These are phyloP conservation scores for Phytophthora sansomeana DNA, from an alignment of 352 stramenopile genomes.

Conservation along the genomic window DNA sequence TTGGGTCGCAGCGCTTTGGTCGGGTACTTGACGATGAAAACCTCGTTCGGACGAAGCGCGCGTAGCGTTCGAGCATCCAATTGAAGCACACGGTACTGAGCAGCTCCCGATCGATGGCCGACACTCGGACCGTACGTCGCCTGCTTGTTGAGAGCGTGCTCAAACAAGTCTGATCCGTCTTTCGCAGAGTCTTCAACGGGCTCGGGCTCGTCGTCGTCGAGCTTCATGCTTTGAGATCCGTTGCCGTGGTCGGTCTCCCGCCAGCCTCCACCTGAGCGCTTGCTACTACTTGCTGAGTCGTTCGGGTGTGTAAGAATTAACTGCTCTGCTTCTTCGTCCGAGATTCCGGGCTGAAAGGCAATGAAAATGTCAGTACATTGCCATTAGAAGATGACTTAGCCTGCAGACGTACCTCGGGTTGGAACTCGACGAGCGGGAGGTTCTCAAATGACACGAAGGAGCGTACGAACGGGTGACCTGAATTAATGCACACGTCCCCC, in stretches of 20 bases:
- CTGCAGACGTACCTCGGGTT: constrained; percentile 55
- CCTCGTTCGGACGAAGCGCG: constrained; percentile 79
- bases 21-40: constrained; percentile 90
- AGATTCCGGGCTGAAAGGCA: constrained; percentile 58
- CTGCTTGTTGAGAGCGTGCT: constrained; percentile 89
- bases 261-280: constrained; percentile 49
- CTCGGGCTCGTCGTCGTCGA: constrained; percentile 65
- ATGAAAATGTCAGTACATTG: constrained; percentile 1
- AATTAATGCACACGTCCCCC: constrained; percentile 93
- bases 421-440: constrained; percentile 96
- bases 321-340: constrained; percentile 86
- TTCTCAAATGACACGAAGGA: constrained; percentile 97
- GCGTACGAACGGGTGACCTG: constrained; percentile 94
- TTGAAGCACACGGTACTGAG: constrained; percentile 79
- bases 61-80: constrained; percentile 79
- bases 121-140: constrained; percentile 55
- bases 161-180: constrained; percentile 70
- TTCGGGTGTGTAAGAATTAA: constrained; percentile 78
- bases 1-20: constrained; percentile 59
- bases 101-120: constrained; percentile 56
- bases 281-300: constrained; percentile 23
- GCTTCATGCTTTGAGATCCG: constrained; percentile 82
- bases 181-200: constrained; percentile 35
- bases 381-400: constrained; percentile 11
- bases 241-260: constrained; percentile 67